Evolutionary conservation across 139 green algal species (phyloP), one percentile per base, ranked within the genome.

Genomic region (Volvox reticuliferus): DNA sequence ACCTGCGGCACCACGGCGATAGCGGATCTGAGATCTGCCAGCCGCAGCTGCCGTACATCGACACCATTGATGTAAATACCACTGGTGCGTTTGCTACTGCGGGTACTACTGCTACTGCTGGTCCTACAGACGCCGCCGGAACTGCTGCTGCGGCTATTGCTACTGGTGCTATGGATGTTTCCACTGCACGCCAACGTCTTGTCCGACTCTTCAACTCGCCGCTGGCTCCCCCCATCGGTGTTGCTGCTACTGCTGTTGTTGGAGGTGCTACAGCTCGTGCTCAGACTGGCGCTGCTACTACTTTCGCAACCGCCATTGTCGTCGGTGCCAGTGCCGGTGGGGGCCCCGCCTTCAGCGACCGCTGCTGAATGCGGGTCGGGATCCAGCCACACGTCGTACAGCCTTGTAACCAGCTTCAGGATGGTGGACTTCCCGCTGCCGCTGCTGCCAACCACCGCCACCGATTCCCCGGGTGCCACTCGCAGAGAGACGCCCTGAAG

Each of bases 361-460:
- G 36, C 79, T 85, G 79, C 37, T 36, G 20, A 22, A 19, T 44
- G 22, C 16, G 44, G 14, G 14, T 30, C 76, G 33, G 33, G 16
- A 14, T 82, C 19, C 36, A 26, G 78, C 78, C 78, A 84, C 3
- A 86, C 50, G 79, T 98, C 96, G 92, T 98, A 98, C 67, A 98
- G 92, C 22, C 96, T 93, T 36, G 96, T 94, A 19, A 98, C 36
- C 12, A 99, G 96, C 77, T 92, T 92, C 3, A 99, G 93, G 26
- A 99, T 95, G 2, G 97, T 99, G 83, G 92, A 97, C 91, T 99
- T 99, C 91, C 98, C 93, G 79, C 88, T 93, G 55, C 98, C 98
- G 50, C 86, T 96, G 87, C 95, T 85, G 18, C 98, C 98, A 35
- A 99, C 98, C 21, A 99, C 93, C 0, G 98, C 98, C 36, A 99